Evolutionary conservation across 2,329 filamentous ascomycete species (phyloP), one percentile per base, ranked within the genome.

Genomic region (Dactylella cylindrospora): DNA sequence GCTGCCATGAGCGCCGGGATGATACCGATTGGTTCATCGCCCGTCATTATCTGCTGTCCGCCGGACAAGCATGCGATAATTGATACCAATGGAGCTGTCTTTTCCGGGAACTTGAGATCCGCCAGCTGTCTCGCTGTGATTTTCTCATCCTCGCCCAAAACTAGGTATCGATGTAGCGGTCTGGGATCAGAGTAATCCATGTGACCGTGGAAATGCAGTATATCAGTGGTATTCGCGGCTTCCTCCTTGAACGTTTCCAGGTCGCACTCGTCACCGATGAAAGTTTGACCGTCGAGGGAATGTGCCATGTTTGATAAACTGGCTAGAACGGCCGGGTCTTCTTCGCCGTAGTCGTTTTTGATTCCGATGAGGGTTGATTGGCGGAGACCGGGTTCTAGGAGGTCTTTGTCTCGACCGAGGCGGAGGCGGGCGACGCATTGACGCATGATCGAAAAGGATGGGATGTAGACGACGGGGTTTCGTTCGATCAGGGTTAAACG

Each of bases 141-240:
- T 7, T 25, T 38, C 9, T 54, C 49, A 5, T 36, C 43, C 2
- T 43, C 19, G 6, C 36, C 43, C 2, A 62, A 32, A 9, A 54
- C 19, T 1, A 62, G 38, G 20, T 49, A 49, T 6, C 57, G 22
- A 8, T 49, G 43, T 20, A 62, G 25, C 9, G 57, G 49, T 17
- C 38, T 12, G 1, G 57, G 57, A 15, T 49, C 43, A 3, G 25
- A 23, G 20, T 62, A 62, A 20, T 62, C 46, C 57, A 62, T 54
- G 28, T 62, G 49, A 13, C 57, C 57, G 47, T 62, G 57, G 43
- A 62, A 62, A 20, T 62, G 57, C 4, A 62, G 35, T 10, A 62
- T 62, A 28, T 47, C 33, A 5, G 43, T 44, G 9, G 47, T 62
- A 22, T 33, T 35, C 4, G 19, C 31, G 13, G 44, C 36, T 20